Base-by-base conservation (phyloP, 768 basidiomycete genomes). In the Podaxis sp. region DNA sequence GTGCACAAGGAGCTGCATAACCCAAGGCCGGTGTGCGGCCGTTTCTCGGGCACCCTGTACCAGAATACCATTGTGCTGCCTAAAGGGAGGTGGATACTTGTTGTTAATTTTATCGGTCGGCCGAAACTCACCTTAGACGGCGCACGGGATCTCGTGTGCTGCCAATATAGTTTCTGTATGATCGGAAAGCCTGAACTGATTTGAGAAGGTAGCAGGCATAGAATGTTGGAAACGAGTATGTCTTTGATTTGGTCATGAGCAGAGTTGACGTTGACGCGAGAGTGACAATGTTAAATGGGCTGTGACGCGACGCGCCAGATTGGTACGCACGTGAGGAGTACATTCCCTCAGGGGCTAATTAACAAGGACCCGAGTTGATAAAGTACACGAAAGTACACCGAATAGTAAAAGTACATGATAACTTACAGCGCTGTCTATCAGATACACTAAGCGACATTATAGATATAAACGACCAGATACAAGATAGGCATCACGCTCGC, bases 171-270 rank as follows among this genome's bases (percentile, higher is more conserved):
- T 86, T 90, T 57, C 87, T 69, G 58, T 76, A 81, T 6, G 86
- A 79, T 21, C 75, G 73, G 0, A 84, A 76, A 0, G 79, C 82
- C 27, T 83, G 79, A 1, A 84, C 70, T 0, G 89, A 90, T 67
- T 87, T 87, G 25, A 94, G 77, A 0, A 94, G 80, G 69, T 94
- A 94, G 70, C 91, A 93, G 3, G 90, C 88, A 69, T 94, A 94
- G 71, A 94, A 91, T 0, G 79, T 66, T 0, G 88, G 88, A 63
- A 85, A 82, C 1, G 69, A 67, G 63, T 84, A 84, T 9, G 71
- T 66, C 13, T n/a, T 55, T 42, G 42, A 37, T 21, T 14, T 48
- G 7, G 48, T 16, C 58, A 59, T 59, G 52, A 38, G 16, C 9
- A 27, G 37, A 10, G 16, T 32, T 1, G 37, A 18, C 7, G 16